phyloP scores from a whole-genome alignment of 2,329 filamentous ascomycete species.

The Fusarium sp. region DNA sequence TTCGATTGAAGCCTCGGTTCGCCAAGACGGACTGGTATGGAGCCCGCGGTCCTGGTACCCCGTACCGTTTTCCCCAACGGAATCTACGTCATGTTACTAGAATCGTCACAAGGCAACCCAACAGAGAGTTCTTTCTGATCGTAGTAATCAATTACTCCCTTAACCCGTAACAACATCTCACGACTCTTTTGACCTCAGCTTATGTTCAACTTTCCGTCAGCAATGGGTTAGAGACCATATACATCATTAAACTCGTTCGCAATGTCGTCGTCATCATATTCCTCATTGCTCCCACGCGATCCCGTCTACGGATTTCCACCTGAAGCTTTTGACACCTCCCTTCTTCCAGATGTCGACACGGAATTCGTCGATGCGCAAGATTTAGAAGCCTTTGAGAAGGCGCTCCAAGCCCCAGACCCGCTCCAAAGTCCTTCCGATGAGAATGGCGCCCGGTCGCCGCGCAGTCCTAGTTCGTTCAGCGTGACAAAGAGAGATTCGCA shows the following conservation, averaged over 20 bases:
- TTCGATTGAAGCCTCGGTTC: conserved; percentile 24
- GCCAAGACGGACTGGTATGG: conserved; percentile 30
- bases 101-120: conserved; percentile 42
- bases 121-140: conserved; percentile 27
- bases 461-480: conserved; percentile 55
- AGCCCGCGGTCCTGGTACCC: conserved; percentile 5
- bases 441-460: conserved; percentile 55
- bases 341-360: conserved; percentile 81
- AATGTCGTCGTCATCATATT: conserved; percentile 43
- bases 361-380: conserved; percentile 81
- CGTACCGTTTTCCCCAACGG: conserved; percentile 44
- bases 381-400: conserved; percentile 80
- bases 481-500: conserved; percentile 57
- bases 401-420: conserved; percentile 83
- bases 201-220: background rate
- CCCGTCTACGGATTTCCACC: conserved; percentile 66
- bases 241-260: conserved; percentile 12
- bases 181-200: background rate
- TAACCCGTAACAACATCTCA: conserved; percentile 8
- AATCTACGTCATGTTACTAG: conserved; percentile 48
- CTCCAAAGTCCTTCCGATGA: conserved; percentile 71
- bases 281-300: conserved; percentile 43
- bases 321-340: conserved; percentile 73
- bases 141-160: conserved; percentile 25
- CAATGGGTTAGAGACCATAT: conserved; percentile 31